phyloP scores from a whole-genome alignment of 768 basidiomycete species.

The Grammothele lineata region DNA sequence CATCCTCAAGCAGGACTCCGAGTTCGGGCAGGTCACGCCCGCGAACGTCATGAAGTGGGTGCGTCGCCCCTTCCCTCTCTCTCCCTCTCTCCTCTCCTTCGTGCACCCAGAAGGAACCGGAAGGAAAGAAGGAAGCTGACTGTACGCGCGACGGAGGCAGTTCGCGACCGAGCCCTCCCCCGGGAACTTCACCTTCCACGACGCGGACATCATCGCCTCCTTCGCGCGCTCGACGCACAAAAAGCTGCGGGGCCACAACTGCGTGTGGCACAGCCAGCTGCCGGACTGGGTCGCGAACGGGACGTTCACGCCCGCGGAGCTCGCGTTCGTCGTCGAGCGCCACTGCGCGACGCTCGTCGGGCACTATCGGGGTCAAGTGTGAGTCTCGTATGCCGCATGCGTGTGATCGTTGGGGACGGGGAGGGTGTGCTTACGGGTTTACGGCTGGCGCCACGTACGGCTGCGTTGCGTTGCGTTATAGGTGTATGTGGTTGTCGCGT shows the following conservation, averaged over 20 bases:
- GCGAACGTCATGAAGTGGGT: slow-evolving; percentile 45
- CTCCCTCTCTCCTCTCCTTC: background rate
- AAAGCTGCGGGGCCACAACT: slow-evolving; percentile 39
- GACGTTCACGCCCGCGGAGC: slow-evolving; percentile 31
- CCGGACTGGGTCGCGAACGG: slow-evolving; percentile 44
- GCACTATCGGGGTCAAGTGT: slow-evolving; percentile 52
- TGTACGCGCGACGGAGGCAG: too few species aligned
- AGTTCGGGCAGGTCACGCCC: slow-evolving; percentile 42
- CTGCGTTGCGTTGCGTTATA: background rate
- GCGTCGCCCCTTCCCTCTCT: background rate
- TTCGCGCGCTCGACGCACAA: slow-evolving; percentile 44
- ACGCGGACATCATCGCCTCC: slow-evolving; percentile 41
- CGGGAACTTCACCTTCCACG: slow-evolving; percentile 42
- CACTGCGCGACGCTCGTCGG: slow-evolving; percentile 46
- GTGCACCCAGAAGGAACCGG: too few species aligned
- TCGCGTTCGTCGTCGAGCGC: slow-evolving; percentile 39
- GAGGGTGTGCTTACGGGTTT: too few species aligned
- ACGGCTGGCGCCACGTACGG: slow-evolving; percentile 10
- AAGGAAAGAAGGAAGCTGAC: too few species aligned
- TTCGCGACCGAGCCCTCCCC: slow-evolving; percentile 49
- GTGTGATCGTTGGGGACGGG: background rate
- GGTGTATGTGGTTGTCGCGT: background rate
- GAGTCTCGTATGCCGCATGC: slow-evolving; percentile 7
- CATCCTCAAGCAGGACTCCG: slow-evolving; percentile 31
- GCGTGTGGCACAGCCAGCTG: slow-evolving; percentile 49